phyloP scores from a whole-genome alignment of 116 monocot genomes.

The Phalaenopsis hybrid region DNA sequence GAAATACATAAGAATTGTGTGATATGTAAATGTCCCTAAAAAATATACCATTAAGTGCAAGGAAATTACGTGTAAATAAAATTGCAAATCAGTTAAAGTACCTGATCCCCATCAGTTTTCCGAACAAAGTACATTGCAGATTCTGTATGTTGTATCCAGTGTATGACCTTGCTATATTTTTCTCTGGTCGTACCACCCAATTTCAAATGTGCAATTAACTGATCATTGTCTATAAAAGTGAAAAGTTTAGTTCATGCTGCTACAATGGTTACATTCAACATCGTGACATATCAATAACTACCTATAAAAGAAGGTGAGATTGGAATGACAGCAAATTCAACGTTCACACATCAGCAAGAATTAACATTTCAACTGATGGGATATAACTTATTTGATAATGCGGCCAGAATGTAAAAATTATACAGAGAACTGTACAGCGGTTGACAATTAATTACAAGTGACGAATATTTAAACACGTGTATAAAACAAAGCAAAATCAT shows the following conservation, averaged over 20 bases:
- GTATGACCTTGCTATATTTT: constrained; percentile 42
- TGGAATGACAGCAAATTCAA: neutral
- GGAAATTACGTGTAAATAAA: neutral
- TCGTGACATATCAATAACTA: neutral
- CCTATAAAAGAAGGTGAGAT: neutral
- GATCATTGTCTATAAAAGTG: constrained; percentile 15
- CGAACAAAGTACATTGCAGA: constrained; percentile 27
- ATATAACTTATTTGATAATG: neutral
- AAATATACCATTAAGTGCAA: neutral
- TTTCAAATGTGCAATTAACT: constrained; percentile 18
- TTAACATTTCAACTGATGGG: neutral
- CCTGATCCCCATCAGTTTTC: constrained; percentile 11
- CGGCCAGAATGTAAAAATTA: neutral
- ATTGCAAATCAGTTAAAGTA: constrained; percentile 6
- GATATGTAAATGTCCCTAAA: no score
- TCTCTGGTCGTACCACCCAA: constrained; percentile 27
- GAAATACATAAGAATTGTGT: no score
- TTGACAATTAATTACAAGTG: neutral
- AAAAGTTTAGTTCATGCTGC: neutral
- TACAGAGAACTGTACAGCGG: neutral
- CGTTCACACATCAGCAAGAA: neutral
- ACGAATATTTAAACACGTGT: neutral
- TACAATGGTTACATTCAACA: neutral
- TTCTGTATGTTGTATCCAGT: constrained; percentile 47
- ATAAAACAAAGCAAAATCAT: neutral